Conservation (phyloP, 1,139 yeast species). For the Sugiyamaella japonica region DNA sequence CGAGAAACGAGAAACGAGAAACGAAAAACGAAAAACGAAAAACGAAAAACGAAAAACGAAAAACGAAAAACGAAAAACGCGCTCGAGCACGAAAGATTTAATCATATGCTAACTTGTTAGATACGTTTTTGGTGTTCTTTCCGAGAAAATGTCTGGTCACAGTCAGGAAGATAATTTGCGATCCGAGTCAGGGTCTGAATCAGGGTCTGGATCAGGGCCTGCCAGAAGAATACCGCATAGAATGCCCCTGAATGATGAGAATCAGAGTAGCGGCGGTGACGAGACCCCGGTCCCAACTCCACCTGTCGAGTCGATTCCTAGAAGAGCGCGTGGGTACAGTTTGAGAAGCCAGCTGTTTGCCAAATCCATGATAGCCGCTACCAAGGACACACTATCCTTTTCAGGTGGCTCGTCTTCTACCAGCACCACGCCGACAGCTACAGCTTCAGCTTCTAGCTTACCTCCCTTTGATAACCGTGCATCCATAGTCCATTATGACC, state of each 20-base stretch:
- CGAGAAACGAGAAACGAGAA: too few species aligned
- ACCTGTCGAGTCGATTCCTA: conserved; percentile 4
- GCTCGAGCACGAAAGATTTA: too few species aligned
- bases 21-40: too few species aligned
- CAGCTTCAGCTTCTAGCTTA: too few species aligned
- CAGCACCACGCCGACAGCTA: not conserved
- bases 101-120: too few species aligned
- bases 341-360: conserved; percentile 71
- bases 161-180: not conserved
- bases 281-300: not conserved
- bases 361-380: conserved; percentile 40
- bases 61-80: too few species aligned
- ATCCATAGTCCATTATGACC: not conserved
- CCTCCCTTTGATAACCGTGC: not conserved
- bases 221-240: not conserved
- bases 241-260: not conserved
- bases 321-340: conserved; percentile 58
- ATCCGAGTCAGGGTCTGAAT: too few species aligned
- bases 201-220: too few species aligned
- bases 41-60: too few species aligned
- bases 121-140: not conserved
- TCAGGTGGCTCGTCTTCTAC: conserved; percentile 3
- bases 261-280: too few species aligned
- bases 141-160: not conserved
- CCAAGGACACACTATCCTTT: conserved; percentile 26